Conservation (phyloP, 164 flowering plant genomes). For the Protea cynaroides region DNA sequence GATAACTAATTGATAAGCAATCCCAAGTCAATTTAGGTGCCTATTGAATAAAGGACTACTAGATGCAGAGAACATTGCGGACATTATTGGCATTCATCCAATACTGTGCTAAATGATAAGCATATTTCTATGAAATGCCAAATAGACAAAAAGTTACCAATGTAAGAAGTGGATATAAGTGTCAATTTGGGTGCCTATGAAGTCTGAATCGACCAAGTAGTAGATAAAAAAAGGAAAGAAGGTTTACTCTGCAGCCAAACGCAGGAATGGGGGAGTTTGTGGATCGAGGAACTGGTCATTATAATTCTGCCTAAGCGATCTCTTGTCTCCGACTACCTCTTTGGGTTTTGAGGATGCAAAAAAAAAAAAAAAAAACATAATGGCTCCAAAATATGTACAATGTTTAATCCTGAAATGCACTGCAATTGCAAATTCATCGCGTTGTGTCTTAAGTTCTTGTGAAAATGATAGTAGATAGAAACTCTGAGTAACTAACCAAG, state of each 20-base stretch:
- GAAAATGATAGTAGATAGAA: neutral
- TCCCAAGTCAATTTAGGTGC: too few species aligned
- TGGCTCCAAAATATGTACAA: constrained; percentile 21
- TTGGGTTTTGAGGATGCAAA: constrained; percentile 9
- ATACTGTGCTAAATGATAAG: neutral
- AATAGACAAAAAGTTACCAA: too few species aligned
- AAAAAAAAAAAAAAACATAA: too few species aligned
- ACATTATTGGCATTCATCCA: constrained; percentile 3
- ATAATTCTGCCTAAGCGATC: constrained; percentile 4
- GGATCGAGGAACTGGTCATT: constrained; percentile 1
- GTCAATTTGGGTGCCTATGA: too few species aligned
- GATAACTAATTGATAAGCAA: too few species aligned
- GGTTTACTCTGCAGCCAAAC: neutral
- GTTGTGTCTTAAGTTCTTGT: neutral
- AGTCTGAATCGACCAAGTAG: too few species aligned
- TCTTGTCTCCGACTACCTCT: neutral
- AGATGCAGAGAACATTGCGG: neutral
- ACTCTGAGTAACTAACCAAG: neutral
- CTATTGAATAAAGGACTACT: too few species aligned
- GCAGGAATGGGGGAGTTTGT: neutral
- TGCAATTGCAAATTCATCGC: constrained; percentile 2
- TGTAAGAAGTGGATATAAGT: too few species aligned
- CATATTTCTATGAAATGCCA: neutral
- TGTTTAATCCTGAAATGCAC: constrained; percentile 6
- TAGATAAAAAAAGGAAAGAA: neutral